A percentile compares a stretch with the other conserved stretches of the same genome.
Conservation (phyloP, 306 rosid species). For the Mimosa bimucronata region DNA sequence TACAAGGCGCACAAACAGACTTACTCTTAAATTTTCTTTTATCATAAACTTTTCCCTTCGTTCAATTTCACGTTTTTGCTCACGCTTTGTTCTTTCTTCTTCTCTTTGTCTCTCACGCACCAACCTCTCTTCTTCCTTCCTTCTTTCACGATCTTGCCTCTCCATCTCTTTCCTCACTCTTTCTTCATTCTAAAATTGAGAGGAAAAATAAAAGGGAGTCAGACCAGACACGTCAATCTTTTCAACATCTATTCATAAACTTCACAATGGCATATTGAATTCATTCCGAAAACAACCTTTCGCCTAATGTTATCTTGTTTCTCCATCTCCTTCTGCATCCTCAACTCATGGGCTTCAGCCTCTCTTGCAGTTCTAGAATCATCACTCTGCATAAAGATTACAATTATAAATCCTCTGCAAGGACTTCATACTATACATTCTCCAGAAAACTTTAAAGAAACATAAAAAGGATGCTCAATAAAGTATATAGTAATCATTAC, state of each 20-base stretch:
- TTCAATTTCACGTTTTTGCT: slow-evolving; percentile 85
- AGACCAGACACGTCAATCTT: slow-evolving; percentile 10
- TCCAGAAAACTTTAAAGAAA: slow-evolving; percentile 13
- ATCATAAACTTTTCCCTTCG: slow-evolving; percentile 89
- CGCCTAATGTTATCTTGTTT: slow-evolving; percentile 87
- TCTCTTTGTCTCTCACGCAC: slow-evolving; percentile 91
- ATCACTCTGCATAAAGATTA: slow-evolving; percentile 59
- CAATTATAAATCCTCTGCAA: slow-evolving; percentile 30
- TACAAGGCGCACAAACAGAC: slow-evolving; percentile 30
- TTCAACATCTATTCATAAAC: slow-evolving; percentile 11
- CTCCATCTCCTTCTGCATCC: slow-evolving; percentile 89
- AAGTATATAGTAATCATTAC: slow-evolving; percentile 20
- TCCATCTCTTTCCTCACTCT: slow-evolving; percentile 86
- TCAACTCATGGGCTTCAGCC: slow-evolving; percentile 80
- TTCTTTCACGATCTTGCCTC: slow-evolving; percentile 91
- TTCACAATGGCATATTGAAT: slow-evolving; percentile 6
- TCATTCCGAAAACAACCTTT: slow-evolving; percentile 62
- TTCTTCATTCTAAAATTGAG: slow-evolving; percentile 71
- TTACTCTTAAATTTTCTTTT: slow-evolving; percentile 77
- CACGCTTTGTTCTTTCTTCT: slow-evolving; percentile 87
- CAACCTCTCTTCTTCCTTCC: slow-evolving; percentile 94
- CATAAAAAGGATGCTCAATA: slow-evolving; percentile 30
- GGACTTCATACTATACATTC: slow-evolving; percentile 20
- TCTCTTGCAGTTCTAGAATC: slow-evolving; percentile 75
- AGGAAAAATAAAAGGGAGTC: slow-evolving; percentile 18